phyloP scores from a whole-genome alignment of 257 asterid species.

The Mentha longifolia region DNA sequence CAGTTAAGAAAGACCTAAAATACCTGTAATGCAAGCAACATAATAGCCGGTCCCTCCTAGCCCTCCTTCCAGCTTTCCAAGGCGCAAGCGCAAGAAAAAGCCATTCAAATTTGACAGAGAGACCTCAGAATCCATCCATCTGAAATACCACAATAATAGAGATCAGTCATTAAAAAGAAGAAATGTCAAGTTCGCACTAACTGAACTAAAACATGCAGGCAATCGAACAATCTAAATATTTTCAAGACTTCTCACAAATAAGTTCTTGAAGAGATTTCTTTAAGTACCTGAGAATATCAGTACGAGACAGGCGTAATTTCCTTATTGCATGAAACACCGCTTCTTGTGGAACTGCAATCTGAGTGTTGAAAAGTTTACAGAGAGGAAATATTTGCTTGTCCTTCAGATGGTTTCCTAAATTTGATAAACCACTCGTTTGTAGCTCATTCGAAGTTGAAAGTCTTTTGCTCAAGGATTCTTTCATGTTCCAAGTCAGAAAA shows the following conservation, averaged over 20 bases:
- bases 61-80: slow-evolving; percentile 63
- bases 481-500: slow-evolving; percentile 21
- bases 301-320: slow-evolving; percentile 72
- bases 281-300: slow-evolving; percentile 63
- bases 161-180: slow-evolving; percentile 24
- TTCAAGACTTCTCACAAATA: neutral
- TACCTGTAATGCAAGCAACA: slow-evolving; percentile 79
- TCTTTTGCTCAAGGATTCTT: slow-evolving; percentile 33
- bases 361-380: slow-evolving; percentile 22
- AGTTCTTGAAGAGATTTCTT: neutral
- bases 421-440: slow-evolving; percentile 28
- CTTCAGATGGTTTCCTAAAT: slow-evolving; percentile 29
- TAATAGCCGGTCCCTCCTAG: slow-evolving; percentile 64
- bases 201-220: neutral
- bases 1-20: slow-evolving; percentile 9
- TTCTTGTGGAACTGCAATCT: slow-evolving; percentile 34
- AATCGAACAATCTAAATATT: no score
- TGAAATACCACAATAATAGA: slow-evolving; percentile 37
- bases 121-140: slow-evolving; percentile 58
- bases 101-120: slow-evolving; percentile 58
- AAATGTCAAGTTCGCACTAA: neutral
- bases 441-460: slow-evolving; percentile 39
- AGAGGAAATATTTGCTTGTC: slow-evolving; percentile 10
- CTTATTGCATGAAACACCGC: slow-evolving; percentile 64
- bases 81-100: slow-evolving; percentile 72